Evolutionary conservation across 75 land plant genomes (phyloP).

Genomic region (Azolla pinnata): DNA sequence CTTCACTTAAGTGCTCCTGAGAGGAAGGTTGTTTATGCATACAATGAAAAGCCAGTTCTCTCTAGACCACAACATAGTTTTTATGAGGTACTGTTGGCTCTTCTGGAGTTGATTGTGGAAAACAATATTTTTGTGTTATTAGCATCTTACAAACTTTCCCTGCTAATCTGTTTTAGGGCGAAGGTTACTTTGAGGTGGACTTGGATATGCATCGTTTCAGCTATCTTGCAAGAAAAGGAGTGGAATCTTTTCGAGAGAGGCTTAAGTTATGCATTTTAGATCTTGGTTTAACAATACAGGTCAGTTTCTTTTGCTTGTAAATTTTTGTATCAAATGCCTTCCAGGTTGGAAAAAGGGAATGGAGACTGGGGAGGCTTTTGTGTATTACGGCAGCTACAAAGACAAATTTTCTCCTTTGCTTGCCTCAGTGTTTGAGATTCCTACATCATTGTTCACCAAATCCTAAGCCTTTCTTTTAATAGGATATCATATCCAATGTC

Average conservation of each 20-base stretch:
- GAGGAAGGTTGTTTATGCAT: conserved; percentile 52
- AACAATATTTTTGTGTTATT: not conserved
- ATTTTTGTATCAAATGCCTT: not conserved
- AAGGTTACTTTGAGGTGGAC: conserved; percentile 79
- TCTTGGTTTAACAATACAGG: conserved; percentile 85
- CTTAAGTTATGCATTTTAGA: conserved; percentile 57
- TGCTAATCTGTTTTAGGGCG: too few relatives aligned
- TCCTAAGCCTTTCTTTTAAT: too few relatives aligned
- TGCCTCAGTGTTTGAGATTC: too few relatives aligned
- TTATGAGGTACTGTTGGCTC: conserved; percentile 46
- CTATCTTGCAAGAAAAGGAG: conserved; percentile 78
- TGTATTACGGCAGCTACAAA: too few relatives aligned
- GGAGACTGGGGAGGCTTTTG: too few relatives aligned
- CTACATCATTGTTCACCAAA: too few relatives aligned
- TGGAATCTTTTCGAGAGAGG: conserved; percentile 69
- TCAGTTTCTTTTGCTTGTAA: conserved; percentile 3
- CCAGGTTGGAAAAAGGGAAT: not conserved
- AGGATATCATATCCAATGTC: too few relatives aligned
- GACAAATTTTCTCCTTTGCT: too few relatives aligned
- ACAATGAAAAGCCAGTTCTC: conserved; percentile 83
- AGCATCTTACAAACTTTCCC: not conserved
- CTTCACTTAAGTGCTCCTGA: conserved; percentile 59
- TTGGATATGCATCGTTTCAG: conserved; percentile 81
- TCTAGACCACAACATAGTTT: conserved; percentile 85
- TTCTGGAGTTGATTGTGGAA: too few relatives aligned